Evolutionary conservation across 192 early-diverging fungal species (phyloP).

Genomic region (Gigaspora rosea): DNA sequence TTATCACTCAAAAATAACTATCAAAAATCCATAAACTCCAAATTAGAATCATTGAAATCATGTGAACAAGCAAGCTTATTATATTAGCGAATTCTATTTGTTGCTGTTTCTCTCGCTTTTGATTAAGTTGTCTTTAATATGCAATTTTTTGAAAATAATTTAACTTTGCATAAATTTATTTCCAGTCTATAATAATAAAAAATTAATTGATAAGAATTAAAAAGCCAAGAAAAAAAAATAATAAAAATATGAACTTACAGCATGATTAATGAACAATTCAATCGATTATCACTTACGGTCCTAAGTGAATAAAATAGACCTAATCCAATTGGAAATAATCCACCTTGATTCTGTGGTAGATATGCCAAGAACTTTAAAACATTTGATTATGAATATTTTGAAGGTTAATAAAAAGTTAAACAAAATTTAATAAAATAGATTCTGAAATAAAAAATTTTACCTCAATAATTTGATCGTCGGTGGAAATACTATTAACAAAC

Average conservation of each 20-base stretch:
- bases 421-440: not conserved
- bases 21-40: too few relatives aligned
- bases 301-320: constrained; percentile 79
- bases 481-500: constrained; percentile 64
- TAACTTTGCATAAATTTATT: constrained; percentile 45
- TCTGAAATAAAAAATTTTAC: constrained; percentile 34
- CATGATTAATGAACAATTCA: constrained; percentile 72
- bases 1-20: too few relatives aligned
- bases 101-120: constrained; percentile 17
- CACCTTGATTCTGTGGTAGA: constrained; percentile 79
- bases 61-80: not conserved
- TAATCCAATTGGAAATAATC: constrained; percentile 74
- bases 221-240: not conserved
- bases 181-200: constrained; percentile 37
- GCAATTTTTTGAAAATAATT: constrained; percentile 48
- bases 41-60: too few relatives aligned
- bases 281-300: constrained; percentile 67
- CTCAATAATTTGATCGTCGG: constrained; percentile 81
- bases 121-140: constrained; percentile 40
- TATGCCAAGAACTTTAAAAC: constrained; percentile 61
- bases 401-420: not conserved
- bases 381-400: not conserved
- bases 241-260: constrained; percentile 41
- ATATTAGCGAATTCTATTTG: not conserved
- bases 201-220: not conserved